These are phyloP conservation scores for Gymnopilus junonius DNA, from an alignment of 768 basidiomycete genomes.

Conservation along the genomic window DNA sequence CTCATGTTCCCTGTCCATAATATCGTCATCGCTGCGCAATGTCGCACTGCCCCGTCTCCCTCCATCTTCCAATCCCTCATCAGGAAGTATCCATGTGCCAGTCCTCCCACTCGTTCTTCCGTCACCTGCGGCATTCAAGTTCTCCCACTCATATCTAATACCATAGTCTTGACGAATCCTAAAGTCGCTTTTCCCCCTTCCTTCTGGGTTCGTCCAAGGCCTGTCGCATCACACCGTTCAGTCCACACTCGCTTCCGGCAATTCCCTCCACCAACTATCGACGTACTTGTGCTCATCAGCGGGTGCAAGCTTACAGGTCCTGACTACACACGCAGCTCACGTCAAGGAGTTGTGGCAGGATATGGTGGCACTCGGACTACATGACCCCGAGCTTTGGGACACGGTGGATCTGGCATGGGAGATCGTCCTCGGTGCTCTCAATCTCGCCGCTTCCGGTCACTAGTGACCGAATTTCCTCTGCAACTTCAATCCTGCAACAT, in stretches of 20 bases:
- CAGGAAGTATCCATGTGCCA: conserved; percentile 52
- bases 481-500: not conserved
- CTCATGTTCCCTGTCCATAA: conserved; percentile 66
- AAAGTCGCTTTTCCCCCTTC: conserved; percentile 63
- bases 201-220: conserved; percentile 46
- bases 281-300: conserved; percentile 53
- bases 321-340: conserved; percentile 62
- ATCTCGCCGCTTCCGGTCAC: conserved; percentile 45
- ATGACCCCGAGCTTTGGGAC: conserved; percentile 77
- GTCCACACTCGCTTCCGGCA: conserved; percentile 49
- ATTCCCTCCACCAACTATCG: conserved; percentile 59
- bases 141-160: conserved; percentile 70
- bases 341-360: conserved; percentile 85
- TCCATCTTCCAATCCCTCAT: conserved; percentile 33
- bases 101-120: conserved; percentile 74
- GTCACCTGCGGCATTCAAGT: conserved; percentile 67
- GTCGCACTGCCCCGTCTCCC: conserved; percentile 59
- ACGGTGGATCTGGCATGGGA: conserved; percentile 83
- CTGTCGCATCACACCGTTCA: conserved; percentile 48
- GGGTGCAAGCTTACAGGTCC: conserved; percentile 44
- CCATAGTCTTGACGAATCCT: conserved; percentile 66
- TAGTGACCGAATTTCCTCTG: conserved; percentile 15
- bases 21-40: conserved; percentile 63
- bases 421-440: conserved; percentile 62
- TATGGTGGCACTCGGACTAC: conserved; percentile 72